Conservation (phyloP, 2,329 filamentous ascomycete genomes). For the Xylariaceae sp. region DNA sequence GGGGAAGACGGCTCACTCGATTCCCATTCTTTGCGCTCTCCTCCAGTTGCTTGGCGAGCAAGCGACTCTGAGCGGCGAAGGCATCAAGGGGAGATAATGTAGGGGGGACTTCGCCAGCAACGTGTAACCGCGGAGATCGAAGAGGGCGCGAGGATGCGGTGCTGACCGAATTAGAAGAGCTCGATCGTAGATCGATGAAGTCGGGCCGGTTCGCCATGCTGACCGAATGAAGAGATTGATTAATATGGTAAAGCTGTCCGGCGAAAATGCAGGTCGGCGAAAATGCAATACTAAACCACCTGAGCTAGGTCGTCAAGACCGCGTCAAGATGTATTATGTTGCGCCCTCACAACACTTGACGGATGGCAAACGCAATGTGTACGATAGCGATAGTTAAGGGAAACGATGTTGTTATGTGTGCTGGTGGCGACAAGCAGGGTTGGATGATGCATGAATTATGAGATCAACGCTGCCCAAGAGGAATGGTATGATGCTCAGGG, state of each 20-base stretch:
- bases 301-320: conserved; percentile 20
- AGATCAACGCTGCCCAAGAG: conserved; percentile 30
- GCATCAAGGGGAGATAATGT: conserved; percentile 94
- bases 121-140: conserved; percentile 76
- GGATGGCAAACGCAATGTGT: conserved; percentile 7
- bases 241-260: conserved; percentile 8
- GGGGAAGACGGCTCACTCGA: conserved; percentile 84
- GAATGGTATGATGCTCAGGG: conserved; percentile 30
- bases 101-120: conserved; percentile 83
- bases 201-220: conserved; percentile 64
- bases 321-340: conserved; percentile 10
- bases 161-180: conserved; percentile 58
- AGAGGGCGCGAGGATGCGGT: conserved; percentile 60
- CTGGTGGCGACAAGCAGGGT: conserved; percentile 12
- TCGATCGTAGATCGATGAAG: conserved; percentile 65
- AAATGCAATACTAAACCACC: conserved; percentile 7
- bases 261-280: neutral
- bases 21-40: conserved; percentile 76
- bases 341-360: conserved; percentile 3
- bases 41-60: conserved; percentile 87
- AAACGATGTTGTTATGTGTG: neutral
- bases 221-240: neutral
- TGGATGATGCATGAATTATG: conserved; percentile 36
- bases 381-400: neutral
- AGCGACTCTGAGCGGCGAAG: conserved; percentile 87